Base-by-base conservation (phyloP, 1,284 basidiomycete genomes). In the Pascua guehoae region DNA sequence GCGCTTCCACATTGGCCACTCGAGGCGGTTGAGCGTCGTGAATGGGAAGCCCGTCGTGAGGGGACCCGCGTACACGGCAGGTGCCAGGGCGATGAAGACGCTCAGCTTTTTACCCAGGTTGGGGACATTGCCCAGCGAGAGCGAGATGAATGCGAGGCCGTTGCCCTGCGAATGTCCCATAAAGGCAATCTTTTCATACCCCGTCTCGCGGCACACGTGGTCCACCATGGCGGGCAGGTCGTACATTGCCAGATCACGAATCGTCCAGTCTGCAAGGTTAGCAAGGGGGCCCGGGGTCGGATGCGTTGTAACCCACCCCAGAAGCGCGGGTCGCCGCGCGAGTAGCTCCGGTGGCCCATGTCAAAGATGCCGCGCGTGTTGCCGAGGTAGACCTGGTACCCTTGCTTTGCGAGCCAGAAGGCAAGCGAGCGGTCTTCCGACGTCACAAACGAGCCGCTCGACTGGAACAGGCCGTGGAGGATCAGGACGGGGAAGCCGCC, bases 111-210 rank as follows among this genome's bases (percentile, higher is more conserved):
- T 70, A 44, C 83, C 84, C 4, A 85, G 69, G 18, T 81, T 80
- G 4, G 84, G 84, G 4, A 81, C 78, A 79, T 84, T 83, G 46
- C 82, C 83, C 39, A 80, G 74, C 8, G 82, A 83, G 32, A 84
- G 80, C 3, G 81, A 81, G 65, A 84, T 79, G 69, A 83, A 82
- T 14, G 79, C 79, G 39, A 81, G 65, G 9, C 77, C 82, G 68
- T 84, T 85, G 43, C 84, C 83, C 70, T 85, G 84, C 17, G 83
- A 84, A 61, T 85, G 84, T 15, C 83, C 84, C 55, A 85, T 83
- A 71, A 82, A 84, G 11, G 79, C 83, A 61, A 84, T 74, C 80
- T 83, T 83, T 55, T 82, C 80, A 68, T 83, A 82, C 0, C 82
- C 82, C 0, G 83, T 84, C 44, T 81, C 79, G 36, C 74, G 67